These are phyloP conservation scores for Camellia oleifera DNA, from an alignment of 179 eudicot species.

Conservation along the genomic window DNA sequence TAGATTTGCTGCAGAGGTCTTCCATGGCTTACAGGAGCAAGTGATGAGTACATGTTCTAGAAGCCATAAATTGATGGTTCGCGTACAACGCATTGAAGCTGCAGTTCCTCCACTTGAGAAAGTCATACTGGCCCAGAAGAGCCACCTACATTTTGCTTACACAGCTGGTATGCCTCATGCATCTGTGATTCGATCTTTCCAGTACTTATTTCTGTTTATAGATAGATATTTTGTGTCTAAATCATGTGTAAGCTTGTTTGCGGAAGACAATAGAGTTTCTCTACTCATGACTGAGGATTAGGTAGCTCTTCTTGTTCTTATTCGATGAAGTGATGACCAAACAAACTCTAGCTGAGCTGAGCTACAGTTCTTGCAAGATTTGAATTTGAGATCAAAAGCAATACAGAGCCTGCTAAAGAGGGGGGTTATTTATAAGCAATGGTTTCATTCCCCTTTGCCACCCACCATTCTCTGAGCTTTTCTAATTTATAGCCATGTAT, in stretches of 20 bases:
- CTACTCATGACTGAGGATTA: background rate
- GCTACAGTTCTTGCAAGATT: background rate
- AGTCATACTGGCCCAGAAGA: conserved; percentile 79
- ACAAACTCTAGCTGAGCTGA: background rate
- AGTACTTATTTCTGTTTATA: background rate
- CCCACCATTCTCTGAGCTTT: background rate
- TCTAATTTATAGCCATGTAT: background rate
- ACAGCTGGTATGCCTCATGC: conserved; percentile 62
- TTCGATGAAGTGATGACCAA: background rate
- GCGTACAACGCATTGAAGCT: conserved; percentile 72
- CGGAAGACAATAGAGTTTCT: background rate
- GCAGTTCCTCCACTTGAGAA: conserved; percentile 84
- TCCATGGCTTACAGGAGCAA: conserved; percentile 94
- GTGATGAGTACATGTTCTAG: conserved; percentile 73
- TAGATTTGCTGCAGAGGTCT: conserved; percentile 94
- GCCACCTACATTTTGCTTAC: conserved; percentile 91
- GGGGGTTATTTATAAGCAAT: no score
- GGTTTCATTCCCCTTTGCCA: background rate
- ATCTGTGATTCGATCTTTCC: conserved; percentile 10
- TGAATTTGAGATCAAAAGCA: background rate
- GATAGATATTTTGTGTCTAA: background rate
- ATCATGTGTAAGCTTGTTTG: background rate
- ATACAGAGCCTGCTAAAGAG: no score
- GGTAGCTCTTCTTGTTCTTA: background rate
- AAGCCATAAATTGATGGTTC: conserved; percentile 80